These are phyloP conservation scores for Lagenaria siceraria DNA, from an alignment of 306 rosid genomes.

Conservation along the genomic window DNA sequence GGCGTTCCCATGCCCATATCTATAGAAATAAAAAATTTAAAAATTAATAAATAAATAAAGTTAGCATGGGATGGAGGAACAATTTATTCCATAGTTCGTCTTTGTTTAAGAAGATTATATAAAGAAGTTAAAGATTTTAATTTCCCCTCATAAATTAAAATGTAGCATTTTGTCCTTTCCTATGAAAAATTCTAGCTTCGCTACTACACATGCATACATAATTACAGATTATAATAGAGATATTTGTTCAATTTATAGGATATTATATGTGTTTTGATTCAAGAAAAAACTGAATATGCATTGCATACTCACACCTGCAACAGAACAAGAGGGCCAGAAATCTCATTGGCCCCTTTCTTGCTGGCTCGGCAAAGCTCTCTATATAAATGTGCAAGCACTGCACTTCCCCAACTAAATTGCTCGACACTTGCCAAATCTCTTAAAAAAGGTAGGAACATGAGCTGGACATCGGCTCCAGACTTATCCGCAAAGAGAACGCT, in stretches of 20 bases:
- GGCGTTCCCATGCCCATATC: slow-evolving; percentile 21
- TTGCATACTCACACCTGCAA: slow-evolving; percentile 14
- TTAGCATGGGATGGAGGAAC: neutral
- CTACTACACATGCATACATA: neutral
- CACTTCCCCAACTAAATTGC: slow-evolving; percentile 16
- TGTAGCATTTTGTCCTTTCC: neutral
- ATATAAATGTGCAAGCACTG: slow-evolving; percentile 17
- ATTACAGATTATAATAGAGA: neutral
- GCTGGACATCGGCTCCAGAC: slow-evolving; percentile 16
- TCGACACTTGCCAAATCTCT: slow-evolving; percentile 3
- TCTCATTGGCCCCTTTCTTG: slow-evolving; percentile 8
- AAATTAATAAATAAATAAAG: neutral
- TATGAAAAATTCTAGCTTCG: neutral
- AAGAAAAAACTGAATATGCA: neutral
- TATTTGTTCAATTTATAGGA: neutral
- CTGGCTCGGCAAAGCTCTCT: slow-evolving; percentile 13
- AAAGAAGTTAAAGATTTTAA: neutral
- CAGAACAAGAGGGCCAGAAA: slow-evolving; percentile 14
- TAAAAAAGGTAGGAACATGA: slow-evolving; percentile 16
- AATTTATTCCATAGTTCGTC: neutral
- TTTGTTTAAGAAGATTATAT: neutral
- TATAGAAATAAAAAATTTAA: neutral
- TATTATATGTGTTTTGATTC: neutral
- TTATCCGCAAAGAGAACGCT: slow-evolving; percentile 13
- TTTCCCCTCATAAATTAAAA: neutral